A percentile compares a stretch with the other conserved stretches of the same genome.
phyloP scores from a whole-genome alignment of 805 yeast genomes.

The Teunomyces cretensis region DNA sequence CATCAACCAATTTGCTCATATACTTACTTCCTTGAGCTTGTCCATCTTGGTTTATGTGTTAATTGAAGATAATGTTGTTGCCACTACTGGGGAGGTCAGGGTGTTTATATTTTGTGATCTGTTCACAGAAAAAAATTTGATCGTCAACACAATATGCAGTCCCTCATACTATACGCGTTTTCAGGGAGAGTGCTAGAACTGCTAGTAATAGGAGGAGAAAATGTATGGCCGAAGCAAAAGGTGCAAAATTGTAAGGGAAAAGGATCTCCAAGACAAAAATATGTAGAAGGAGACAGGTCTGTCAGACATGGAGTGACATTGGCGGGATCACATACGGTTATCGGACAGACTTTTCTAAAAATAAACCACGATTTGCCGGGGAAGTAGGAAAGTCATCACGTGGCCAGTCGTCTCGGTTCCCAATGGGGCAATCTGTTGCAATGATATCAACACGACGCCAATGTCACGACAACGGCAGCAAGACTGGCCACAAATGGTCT shows the following conservation, averaged over 20 bases:
- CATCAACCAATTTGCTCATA: background rate
- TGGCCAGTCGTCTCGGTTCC: no score
- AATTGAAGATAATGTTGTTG: constrained; percentile 3
- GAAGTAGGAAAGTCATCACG: no score
- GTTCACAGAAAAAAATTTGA: constrained; percentile 7
- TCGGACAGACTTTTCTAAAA: no score
- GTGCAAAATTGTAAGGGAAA: no score
- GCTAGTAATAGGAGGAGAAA: background rate
- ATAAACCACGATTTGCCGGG: background rate
- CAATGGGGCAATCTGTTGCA: background rate
- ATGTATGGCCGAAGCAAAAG: no score
- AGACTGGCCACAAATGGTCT: no score
- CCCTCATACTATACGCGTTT: background rate
- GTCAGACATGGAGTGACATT: no score
- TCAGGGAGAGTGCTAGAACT: background rate
- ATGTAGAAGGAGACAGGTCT: no score
- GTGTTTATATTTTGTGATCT: constrained; percentile 12
- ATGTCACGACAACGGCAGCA: no score
- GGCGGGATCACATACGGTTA: no score
- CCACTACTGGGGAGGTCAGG: constrained; percentile 1
- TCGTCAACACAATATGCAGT: constrained; percentile 4
- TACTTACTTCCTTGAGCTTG: constrained; percentile 59
- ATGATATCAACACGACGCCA: no score
- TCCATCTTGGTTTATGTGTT: constrained; percentile 42
- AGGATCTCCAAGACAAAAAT: no score